Conservation (phyloP, 2,329 filamentous ascomycete species). For the Bimuria novae-zelandiae region DNA sequence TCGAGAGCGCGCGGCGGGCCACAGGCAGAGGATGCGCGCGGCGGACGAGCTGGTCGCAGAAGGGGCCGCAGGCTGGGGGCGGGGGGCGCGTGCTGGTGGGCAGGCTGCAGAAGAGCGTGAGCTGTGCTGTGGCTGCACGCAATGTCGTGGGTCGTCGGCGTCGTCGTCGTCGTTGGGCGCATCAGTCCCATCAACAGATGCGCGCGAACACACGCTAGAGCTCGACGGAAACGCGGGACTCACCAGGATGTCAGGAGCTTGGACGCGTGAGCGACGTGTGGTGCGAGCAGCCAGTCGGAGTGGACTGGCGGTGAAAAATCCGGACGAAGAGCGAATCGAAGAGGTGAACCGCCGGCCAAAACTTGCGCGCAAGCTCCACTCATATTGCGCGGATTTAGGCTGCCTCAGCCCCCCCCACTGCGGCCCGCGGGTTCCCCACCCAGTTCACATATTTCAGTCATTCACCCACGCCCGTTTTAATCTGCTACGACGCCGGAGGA, state of each 20-base stretch:
- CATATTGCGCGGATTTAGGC: not conserved
- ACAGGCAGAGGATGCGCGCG: not conserved
- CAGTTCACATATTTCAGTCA: not conserved
- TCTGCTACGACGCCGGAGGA: too few relatives aligned
- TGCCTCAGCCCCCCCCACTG: too few relatives aligned
- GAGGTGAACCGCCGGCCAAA: conserved; percentile 2
- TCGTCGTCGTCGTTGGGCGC: not conserved
- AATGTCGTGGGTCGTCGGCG: not conserved
- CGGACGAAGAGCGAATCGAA: conserved; percentile 16
- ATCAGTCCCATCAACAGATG: conserved; percentile 13
- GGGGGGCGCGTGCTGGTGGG: conserved; percentile 24
- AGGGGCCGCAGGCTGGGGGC: conserved; percentile 11
- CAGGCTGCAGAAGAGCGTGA: conserved; percentile 16
- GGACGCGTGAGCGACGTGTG: conserved; percentile 9
- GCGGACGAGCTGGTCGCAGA: not conserved
- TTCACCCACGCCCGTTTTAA: not conserved
- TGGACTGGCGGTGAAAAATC: conserved; percentile 8
- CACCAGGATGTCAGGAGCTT: conserved; percentile 20
- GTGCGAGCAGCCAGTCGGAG: conserved; percentile 19
- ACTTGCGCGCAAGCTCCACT: conserved; percentile 9
- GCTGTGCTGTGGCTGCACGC: not conserved
- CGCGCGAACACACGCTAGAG: conserved; percentile 11
- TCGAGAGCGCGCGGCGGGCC: conserved; percentile 4
- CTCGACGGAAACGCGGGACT: conserved; percentile 13
- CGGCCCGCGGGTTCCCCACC: not conserved